Percentiles rank a stretch among this genome's conserved stretches.
Evolutionary conservation across 2,329 filamentous ascomycete genomes (phyloP).

Genomic region (Colletotrichum endophyticum): DNA sequence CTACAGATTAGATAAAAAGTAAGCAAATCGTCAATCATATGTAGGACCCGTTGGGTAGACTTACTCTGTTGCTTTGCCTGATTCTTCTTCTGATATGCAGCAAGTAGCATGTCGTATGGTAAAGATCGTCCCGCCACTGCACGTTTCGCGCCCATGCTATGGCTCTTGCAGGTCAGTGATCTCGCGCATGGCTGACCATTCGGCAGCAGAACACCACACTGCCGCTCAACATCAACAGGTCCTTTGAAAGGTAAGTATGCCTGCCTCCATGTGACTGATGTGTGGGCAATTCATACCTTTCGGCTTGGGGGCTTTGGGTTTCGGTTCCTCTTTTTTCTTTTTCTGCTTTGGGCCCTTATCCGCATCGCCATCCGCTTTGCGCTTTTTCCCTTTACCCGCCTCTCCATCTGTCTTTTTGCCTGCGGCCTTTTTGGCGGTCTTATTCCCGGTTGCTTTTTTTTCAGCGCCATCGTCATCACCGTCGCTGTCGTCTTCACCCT

Average conservation of each 20-base stretch:
- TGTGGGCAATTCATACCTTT: slow-evolving; percentile 61
- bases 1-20: slow-evolving; percentile 46
- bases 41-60: slow-evolving; percentile 34
- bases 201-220: slow-evolving; percentile 86
- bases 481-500: slow-evolving; percentile 54
- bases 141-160: slow-evolving; percentile 93
- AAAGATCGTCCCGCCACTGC: slow-evolving; percentile 85
- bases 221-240: slow-evolving; percentile 91
- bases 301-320: slow-evolving; percentile 81
- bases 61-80: slow-evolving; percentile 96
- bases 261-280: background rate
- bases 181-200: slow-evolving; percentile 88
- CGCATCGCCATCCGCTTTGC: slow-evolving; percentile 76
- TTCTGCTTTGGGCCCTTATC: slow-evolving; percentile 86
- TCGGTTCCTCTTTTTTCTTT: slow-evolving; percentile 94
- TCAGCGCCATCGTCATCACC: slow-evolving; percentile 46
- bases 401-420: slow-evolving; percentile 69
- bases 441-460: slow-evolving; percentile 46
- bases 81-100: slow-evolving; percentile 95
- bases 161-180: slow-evolving; percentile 91
- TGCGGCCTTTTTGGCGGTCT: slow-evolving; percentile 65
- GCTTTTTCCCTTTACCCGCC: slow-evolving; percentile 73
- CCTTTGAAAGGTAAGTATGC: slow-evolving; percentile 43
- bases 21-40: background rate
- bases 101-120: slow-evolving; percentile 90